phyloP scores from a whole-genome alignment of 768 basidiomycete species.

The Hortiboletus campestris region DNA sequence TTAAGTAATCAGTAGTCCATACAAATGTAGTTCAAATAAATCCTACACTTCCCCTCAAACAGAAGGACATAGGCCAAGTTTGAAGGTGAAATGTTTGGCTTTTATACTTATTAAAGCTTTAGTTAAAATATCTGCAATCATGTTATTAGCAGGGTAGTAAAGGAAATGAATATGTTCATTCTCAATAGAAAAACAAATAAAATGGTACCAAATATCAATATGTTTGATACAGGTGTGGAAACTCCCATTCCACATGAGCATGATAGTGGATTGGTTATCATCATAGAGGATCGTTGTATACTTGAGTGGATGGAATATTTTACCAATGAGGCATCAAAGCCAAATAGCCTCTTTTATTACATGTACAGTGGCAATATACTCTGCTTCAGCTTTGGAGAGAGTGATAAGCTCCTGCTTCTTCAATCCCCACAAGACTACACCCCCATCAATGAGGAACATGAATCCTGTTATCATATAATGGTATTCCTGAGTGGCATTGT shows the following conservation, averaged over 20 bases:
- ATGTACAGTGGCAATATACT: not conserved
- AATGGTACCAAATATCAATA: not conserved
- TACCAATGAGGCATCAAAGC: not conserved
- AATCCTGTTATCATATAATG: not conserved
- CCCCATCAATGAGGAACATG: slow-evolving; percentile 1
- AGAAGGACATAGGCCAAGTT: not conserved
- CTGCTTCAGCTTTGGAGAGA: not conserved
- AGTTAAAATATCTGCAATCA: not conserved
- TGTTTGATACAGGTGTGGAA: not conserved
- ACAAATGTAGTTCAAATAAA: too few species aligned
- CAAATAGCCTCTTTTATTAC: not conserved
- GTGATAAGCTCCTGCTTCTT: slow-evolving; percentile 8
- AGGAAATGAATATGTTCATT: not conserved
- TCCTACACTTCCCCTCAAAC: not conserved
- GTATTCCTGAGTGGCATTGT: not conserved
- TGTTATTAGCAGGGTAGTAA: not conserved
- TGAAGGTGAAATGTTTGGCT: not conserved
- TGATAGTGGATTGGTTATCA: not conserved
- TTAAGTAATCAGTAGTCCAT: too few species aligned
- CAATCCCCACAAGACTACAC: not conserved
- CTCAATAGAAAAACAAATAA: not conserved
- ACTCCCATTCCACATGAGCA: not conserved
- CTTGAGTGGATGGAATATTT: not conserved
- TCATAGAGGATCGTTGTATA: not conserved
- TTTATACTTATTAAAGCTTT: not conserved